Percentiles rank a stretch among this genome's conserved stretches.
Conservation (phyloP, 257 asterid genomes). For the Thymus mandschuricus region DNA sequence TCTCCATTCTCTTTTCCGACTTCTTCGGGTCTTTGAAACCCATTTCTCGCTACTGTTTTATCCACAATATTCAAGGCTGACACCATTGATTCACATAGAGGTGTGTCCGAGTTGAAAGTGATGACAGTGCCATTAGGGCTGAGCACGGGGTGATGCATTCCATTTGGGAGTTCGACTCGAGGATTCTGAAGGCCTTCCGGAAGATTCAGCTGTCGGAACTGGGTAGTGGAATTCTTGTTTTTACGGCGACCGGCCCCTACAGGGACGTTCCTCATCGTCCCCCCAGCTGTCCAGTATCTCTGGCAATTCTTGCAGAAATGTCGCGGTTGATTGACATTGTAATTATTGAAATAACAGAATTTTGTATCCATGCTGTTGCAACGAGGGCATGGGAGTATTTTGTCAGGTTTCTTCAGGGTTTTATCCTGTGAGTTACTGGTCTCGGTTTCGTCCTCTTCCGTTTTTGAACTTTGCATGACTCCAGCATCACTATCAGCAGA, state of each 20-base stretch:
- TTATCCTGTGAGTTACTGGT: slow-evolving; percentile 39
- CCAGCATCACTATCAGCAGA: slow-evolving; percentile 39
- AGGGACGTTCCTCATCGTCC: slow-evolving; percentile 54
- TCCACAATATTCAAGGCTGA: slow-evolving; percentile 40
- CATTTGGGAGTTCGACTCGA: slow-evolving; percentile 35
- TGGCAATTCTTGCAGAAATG: slow-evolving; percentile 58
- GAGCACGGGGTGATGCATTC: slow-evolving; percentile 37
- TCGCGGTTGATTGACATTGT: slow-evolving; percentile 53
- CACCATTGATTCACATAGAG: slow-evolving; percentile 47
- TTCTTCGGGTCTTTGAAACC: slow-evolving; percentile 29
- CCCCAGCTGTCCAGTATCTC: slow-evolving; percentile 61
- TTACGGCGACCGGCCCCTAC: slow-evolving; percentile 59
- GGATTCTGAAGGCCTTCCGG: slow-evolving; percentile 38
- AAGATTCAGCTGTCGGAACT: slow-evolving; percentile 32
- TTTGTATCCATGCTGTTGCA: slow-evolving; percentile 56
- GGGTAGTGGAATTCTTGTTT: slow-evolving; percentile 39
- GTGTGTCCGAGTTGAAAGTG: slow-evolving; percentile 40
- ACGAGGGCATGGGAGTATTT: slow-evolving; percentile 53
- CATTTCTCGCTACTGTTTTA: slow-evolving; percentile 31
- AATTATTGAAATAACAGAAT: slow-evolving; percentile 53
- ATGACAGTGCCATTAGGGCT: slow-evolving; percentile 41
- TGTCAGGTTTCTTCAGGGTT: slow-evolving; percentile 50
- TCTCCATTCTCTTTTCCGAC: slow-evolving; percentile 31
- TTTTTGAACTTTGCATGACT: slow-evolving; percentile 30
- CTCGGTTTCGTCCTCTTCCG: slow-evolving; percentile 31